Evolutionary conservation across 495 filamentous ascomycete species (phyloP).

Genomic region (Neohortaea acidophila): DNA sequence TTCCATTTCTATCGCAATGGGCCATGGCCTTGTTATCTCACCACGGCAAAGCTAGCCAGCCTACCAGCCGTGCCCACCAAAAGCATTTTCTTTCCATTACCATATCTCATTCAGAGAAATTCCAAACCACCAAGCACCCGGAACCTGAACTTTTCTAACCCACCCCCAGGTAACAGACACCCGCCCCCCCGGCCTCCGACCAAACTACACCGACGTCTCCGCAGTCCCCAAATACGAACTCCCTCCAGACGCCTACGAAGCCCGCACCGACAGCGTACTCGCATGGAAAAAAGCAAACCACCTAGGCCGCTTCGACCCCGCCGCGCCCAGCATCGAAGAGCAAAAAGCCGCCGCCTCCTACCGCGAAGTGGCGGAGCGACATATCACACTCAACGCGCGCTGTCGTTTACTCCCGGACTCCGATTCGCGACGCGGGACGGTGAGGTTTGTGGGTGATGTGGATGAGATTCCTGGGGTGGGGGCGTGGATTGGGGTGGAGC

Average conservation of each 20-base stretch:
- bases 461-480: conserved; percentile 53
- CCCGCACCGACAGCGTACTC: conserved; percentile 68
- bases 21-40: too few species aligned
- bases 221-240: conserved; percentile 76
- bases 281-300: conserved; percentile 88
- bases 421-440: conserved; percentile 63
- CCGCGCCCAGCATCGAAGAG: conserved; percentile 46
- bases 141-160: background rate
- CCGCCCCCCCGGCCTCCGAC: conserved; percentile 51
- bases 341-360: conserved; percentile 51
- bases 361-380: conserved; percentile 48
- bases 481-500: conserved; percentile 79
- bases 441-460: conserved; percentile 72
- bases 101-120: too few species aligned
- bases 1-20: too few species aligned
- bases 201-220: conserved; percentile 64
- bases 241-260: conserved; percentile 65
- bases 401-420: conserved; percentile 42
- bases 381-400: conserved; percentile 45
- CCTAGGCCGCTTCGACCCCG: conserved; percentile 86
- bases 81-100: too few species aligned
- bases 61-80: too few species aligned
- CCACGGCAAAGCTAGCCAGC: too few species aligned
- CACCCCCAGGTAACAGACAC: conserved; percentile 57
- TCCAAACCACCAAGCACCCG: too few species aligned